A percentile compares a stretch with the other conserved stretches of the same genome.
These are phyloP conservation scores for Ochromonas danica DNA, from an alignment of 108 stramenopile genomes.

Conservation along the genomic window DNA sequence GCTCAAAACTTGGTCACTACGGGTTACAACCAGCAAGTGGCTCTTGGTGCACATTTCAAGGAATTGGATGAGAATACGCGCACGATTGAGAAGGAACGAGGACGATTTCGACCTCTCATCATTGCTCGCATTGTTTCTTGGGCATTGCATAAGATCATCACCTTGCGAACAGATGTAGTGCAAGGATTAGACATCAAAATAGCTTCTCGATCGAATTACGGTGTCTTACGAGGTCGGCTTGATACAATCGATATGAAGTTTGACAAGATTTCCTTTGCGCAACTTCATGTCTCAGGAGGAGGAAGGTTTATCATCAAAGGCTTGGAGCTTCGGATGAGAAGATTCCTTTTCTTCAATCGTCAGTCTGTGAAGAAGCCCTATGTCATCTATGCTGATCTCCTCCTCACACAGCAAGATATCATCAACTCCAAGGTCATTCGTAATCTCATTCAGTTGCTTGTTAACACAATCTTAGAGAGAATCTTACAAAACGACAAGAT, in stretches of 20 bases:
- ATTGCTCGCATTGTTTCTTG: background rate
- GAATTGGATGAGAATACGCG: too few species aligned
- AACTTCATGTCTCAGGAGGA: background rate
- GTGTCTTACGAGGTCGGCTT: background rate
- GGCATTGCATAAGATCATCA: background rate
- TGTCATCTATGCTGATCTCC: background rate
- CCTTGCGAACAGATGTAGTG: background rate
- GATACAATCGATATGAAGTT: background rate
- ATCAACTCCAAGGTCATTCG: background rate
- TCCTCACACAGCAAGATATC: background rate
- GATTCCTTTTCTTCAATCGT: background rate
- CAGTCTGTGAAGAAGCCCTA: background rate
- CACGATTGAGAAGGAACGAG: too few species aligned
- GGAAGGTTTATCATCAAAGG: background rate
- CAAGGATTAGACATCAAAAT: background rate
- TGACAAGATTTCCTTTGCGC: background rate
- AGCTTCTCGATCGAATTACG: background rate
- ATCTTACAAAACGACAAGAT: background rate
- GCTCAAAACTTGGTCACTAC: too few species aligned
- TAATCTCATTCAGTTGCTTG: background rate
- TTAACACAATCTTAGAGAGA: background rate
- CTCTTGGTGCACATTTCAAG: too few species aligned
- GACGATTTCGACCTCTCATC: too few species aligned
- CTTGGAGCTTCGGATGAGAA: background rate
- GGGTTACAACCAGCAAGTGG: too few species aligned